Conservation (phyloP, 2,329 filamentous ascomycete species). For the Cladophialophora exuberans region DNA sequence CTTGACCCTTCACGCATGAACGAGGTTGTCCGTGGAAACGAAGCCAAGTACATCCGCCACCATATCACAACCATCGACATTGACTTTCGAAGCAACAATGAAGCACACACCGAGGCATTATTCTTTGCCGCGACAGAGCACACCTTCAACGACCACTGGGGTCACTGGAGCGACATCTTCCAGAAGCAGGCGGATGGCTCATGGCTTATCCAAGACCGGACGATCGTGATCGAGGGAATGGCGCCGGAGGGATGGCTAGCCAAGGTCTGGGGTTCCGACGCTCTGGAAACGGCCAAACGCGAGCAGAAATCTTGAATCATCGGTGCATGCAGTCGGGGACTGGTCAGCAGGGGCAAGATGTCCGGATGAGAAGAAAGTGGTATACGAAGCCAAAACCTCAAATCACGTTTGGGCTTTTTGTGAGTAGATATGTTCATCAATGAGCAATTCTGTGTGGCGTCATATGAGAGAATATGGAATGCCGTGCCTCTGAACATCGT, state of each 20-base stretch:
- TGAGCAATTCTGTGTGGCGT: no score
- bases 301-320: no score
- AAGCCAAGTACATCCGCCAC: slow-evolving; percentile 7
- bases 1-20: background rate
- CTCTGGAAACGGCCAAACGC: no score
- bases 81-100: background rate
- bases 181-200: background rate
- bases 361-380: no score
- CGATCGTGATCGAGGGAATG: background rate
- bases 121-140: background rate
- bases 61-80: slow-evolving; percentile 7
- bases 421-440: no score
- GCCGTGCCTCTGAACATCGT: no score
- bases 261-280: background rate
- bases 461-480: no score
- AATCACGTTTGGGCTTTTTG: no score
- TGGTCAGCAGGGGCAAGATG: no score
- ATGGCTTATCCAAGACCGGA: background rate
- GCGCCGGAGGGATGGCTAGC: background rate
- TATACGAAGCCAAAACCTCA: no score
- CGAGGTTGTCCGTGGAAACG: slow-evolving; percentile 1
- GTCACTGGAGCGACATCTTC: slow-evolving; percentile 1
- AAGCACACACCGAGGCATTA: background rate
- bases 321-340: no score
- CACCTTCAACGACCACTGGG: background rate